A percentile compares a stretch with the other conserved stretches of the same genome.
Evolutionary conservation across 306 rosid genomes (phyloP).

Genomic region (Quercus glauca): DNA sequence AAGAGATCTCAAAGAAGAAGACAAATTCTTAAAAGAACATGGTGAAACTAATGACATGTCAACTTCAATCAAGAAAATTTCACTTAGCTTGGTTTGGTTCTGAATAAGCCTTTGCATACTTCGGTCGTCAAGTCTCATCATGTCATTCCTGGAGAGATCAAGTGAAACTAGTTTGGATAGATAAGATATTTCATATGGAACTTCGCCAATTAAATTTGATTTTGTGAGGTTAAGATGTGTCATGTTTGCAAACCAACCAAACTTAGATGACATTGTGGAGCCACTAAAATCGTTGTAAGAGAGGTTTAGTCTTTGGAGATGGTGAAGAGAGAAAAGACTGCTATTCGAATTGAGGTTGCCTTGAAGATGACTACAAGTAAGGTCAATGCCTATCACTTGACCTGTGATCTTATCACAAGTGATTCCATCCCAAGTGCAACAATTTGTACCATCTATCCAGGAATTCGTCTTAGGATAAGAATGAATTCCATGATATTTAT

Average conservation of each 20-base stretch:
- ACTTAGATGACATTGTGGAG: too few relatives aligned
- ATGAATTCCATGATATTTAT: not conserved
- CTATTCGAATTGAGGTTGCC: conserved; percentile 1
- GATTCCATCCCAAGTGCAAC: conserved; percentile 21
- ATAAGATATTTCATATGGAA: conserved; percentile 5
- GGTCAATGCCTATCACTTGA: conserved; percentile 10
- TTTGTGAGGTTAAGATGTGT: not conserved
- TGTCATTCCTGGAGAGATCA: not conserved
- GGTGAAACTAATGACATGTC: too few relatives aligned
- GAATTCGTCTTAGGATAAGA: not conserved
- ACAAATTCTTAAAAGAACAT: too few relatives aligned
- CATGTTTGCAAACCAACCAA: not conserved
- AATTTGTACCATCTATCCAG: not conserved
- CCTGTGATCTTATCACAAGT: conserved; percentile 8
- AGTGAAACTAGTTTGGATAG: conserved; percentile 12
- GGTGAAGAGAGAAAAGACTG: too few relatives aligned
- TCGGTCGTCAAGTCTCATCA: not conserved
- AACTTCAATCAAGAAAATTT: not conserved
- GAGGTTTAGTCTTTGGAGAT: not conserved
- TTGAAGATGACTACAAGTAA: not conserved
- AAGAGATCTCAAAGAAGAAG: too few relatives aligned
- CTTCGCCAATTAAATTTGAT: not conserved
- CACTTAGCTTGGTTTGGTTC: not conserved
- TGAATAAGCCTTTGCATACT: not conserved
- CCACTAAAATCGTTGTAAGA: too few relatives aligned